These are phyloP conservation scores for Conringia planisiliqua DNA, from an alignment of 345 rosid species.

Conservation along the genomic window DNA sequence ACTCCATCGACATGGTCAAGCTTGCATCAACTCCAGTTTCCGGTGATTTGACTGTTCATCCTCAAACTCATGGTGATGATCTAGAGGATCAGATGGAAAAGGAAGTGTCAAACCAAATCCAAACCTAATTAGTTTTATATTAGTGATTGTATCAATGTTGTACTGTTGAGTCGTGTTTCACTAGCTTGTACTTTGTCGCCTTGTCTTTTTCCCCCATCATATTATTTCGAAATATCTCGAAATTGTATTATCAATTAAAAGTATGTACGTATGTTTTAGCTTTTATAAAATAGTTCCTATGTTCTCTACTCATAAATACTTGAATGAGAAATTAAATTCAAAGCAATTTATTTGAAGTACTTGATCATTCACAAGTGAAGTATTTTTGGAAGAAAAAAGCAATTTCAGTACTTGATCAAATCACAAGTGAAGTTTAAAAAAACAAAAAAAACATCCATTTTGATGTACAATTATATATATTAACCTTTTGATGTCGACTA, in stretches of 20 bases:
- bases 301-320: background rate
- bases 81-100: conserved; percentile 20
- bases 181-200: background rate
- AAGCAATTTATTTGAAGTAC: too few species aligned
- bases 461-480: background rate
- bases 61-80: conserved; percentile 17
- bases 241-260: conserved; percentile 8
- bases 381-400: too few species aligned
- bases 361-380: too few species aligned
- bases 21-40: conserved; percentile 1
- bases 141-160: conserved; percentile 14
- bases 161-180: conserved; percentile 25
- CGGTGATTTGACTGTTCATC: conserved; percentile 1
- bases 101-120: conserved; percentile 9
- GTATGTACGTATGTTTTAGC: background rate
- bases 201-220: background rate
- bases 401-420: background rate
- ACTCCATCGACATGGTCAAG: conserved; percentile 30
- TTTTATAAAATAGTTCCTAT: background rate
- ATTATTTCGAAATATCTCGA: background rate
- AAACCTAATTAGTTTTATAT: background rate
- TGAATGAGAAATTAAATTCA: too few species aligned
- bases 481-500: too few species aligned
- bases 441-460: background rate
- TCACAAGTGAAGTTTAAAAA: background rate